Conservation (phyloP, 2,329 filamentous ascomycete genomes). For the Hymenoscyphus scutula region DNA sequence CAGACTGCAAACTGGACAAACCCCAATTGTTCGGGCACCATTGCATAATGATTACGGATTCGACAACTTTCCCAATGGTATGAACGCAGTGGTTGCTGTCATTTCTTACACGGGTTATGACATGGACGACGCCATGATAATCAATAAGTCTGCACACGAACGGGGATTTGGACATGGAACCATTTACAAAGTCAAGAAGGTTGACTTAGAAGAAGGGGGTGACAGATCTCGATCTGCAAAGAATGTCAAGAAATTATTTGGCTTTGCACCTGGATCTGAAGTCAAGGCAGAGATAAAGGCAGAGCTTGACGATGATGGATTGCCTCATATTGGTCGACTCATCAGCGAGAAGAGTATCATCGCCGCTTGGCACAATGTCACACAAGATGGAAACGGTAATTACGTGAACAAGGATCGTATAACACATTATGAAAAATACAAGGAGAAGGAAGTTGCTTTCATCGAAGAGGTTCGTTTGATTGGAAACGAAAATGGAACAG, state of each 20-base stretch:
- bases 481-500: slow-evolving; percentile 77
- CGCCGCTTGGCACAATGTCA: slow-evolving; percentile 86
- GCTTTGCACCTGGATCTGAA: slow-evolving; percentile 77
- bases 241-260: slow-evolving; percentile 78
- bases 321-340: slow-evolving; percentile 76
- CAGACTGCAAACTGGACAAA: slow-evolving; percentile 90
- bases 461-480: slow-evolving; percentile 92
- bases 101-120: slow-evolving; percentile 99
- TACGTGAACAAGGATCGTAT: slow-evolving; percentile 82
- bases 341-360: slow-evolving; percentile 80
- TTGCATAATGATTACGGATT: slow-evolving; percentile 95
- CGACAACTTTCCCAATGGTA: slow-evolving; percentile 97
- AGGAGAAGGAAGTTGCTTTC: slow-evolving; percentile 83
- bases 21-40: slow-evolving; percentile 85
- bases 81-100: slow-evolving; percentile 92
- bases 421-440: slow-evolving; percentile 91
- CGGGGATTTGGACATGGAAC: slow-evolving; percentile 93
- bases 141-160: slow-evolving; percentile 96
- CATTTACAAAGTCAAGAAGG: slow-evolving; percentile 96
- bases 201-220: slow-evolving; percentile 76
- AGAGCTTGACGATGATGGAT: slow-evolving; percentile 80
- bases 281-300: slow-evolving; percentile 68
- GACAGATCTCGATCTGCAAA: slow-evolving; percentile 63
- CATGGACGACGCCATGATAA: slow-evolving; percentile 99
- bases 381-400: slow-evolving; percentile 72